Evolutionary conservation across 148 eudicot genomes (phyloP), one percentile per base, ranked within the genome.

Genomic region (Vaccinium vitisidaea): DNA sequence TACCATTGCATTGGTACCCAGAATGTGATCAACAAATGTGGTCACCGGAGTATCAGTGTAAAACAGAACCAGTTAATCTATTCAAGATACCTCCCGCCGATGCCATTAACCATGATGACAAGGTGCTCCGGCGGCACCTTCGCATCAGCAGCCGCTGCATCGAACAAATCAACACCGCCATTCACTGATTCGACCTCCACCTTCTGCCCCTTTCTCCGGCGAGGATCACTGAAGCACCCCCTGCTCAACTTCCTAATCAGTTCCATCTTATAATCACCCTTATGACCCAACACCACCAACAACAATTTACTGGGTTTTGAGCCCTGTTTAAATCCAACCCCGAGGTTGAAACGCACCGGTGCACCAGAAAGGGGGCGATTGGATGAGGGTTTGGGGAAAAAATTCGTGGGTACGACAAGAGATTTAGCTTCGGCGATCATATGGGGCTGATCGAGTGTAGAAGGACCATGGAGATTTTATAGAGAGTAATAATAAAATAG

Each of bases 81-180:
- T 54, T 15, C 43, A 58, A 30, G 5, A 80, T 79, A 93, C 98
- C 98, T 94, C 87, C 98, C 98, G 89, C 91, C 87, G 53, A 95
- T 91, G 18, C 98, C 98, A 90, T 94, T 92, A 69, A 94, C 98
- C 98, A 95, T 95, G 79, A 95, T 84, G 0, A 95, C 93, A 71
- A 95, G 94, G 85, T 95, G 98, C 71, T 91, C 89, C 14, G 97
- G 91, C 10, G 83, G 87, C 52, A 90, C 80, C 85, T 84, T 91
- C 58, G 86, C 69, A 8, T 82, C 87, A 23, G 87, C 87, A 59
- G 89, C 84, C 11, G 84, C 88, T 53, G 86, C 81, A 86, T 90
- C 91, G 83, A 90, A 88, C 48, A 92, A 79, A 86, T 93, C 92
- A 21, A 84, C 89, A 8, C 92, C 92, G 25, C 90, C 91, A 85